These are phyloP conservation scores for Penicillium occitanis DNA, from an alignment of 2,329 filamentous ascomycete genomes.

Conservation along the genomic window DNA sequence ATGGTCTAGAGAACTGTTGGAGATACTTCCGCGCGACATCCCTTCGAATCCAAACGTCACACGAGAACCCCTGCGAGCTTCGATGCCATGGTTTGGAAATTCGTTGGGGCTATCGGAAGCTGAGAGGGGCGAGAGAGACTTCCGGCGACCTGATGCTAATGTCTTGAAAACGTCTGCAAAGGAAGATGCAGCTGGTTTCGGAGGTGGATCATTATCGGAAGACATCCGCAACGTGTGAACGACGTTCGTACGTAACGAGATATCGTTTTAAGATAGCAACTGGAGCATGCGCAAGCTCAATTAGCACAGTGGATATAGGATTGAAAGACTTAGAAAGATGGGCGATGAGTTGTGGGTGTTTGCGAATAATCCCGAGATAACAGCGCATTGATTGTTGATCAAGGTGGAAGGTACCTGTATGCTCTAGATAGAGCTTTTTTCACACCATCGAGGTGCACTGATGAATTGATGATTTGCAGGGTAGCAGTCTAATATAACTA, in stretches of 20 bases:
- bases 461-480: conserved; percentile 11
- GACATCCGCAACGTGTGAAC: conserved; percentile 38
- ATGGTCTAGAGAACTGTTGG: conserved; percentile 41
- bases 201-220: conserved; percentile 43
- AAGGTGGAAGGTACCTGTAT: background rate
- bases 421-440: conserved; percentile 14
- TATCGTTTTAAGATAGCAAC: conserved; percentile 4
- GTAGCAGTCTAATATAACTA: conserved; percentile 19
- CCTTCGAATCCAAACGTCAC: conserved; percentile 39
- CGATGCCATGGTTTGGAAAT: conserved; percentile 29
- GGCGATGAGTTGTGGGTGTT: background rate
- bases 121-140: conserved; percentile 40
- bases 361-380: background rate
- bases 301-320: background rate
- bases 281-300: conserved; percentile 6
- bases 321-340: background rate
- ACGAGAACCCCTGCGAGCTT: conserved; percentile 36
- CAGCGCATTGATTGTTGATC: background rate
- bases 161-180: conserved; percentile 47
- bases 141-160: conserved; percentile 40
- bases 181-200: conserved; percentile 38
- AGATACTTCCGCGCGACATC: conserved; percentile 44
- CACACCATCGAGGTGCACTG: conserved; percentile 11
- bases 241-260: conserved; percentile 16
- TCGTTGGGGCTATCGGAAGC: conserved; percentile 34